Base-by-base conservation (phyloP, 164 flowering plant species). In the Piper betle region DNA sequence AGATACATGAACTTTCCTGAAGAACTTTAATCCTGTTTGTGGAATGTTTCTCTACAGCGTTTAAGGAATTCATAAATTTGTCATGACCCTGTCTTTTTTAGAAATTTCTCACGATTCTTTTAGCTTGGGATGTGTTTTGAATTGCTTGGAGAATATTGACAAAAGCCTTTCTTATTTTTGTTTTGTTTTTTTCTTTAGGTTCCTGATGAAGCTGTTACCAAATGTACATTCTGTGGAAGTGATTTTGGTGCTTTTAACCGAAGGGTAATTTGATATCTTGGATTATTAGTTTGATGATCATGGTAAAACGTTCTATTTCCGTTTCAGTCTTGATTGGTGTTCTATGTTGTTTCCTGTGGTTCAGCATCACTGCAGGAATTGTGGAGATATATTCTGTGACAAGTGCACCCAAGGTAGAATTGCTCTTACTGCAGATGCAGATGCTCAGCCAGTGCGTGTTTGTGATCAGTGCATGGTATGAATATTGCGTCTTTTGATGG, bases 361-460 rank as follows among this genome's bases (percentile, higher is more conserved):
- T 61, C 86, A 93, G 99, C 98, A 93, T 76, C 99, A 90, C 65
- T 90, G 97, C 74, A 74, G 99, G 72, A 88, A 90, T 64, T 93
- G 98, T 76, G 97, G 99, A 66, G 99, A 93, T 76, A 85, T 93
- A 61, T 93, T 90, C 72, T 93, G 99, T 77, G 97, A 88, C 76
- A 93, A 88, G 77, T 93, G 98, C 71, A 93, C 98, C 55, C 84
- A 75, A 13, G 98, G 98, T 41, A 82, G 97, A 78, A 86, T 79
- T 70, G 86, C 97, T 68, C 86, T 93, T 37, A 93, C 90, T 53
- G 82, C 83, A 55, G 97, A 93, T 11, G 94, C 86, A 71, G 78
- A 85, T 73, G 92, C 95, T 70, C 96, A 77, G 66, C 83, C 80
- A 16, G 98, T 90, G 63, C 81, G 98, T 64, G 98, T 93, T 72